These are phyloP conservation scores for Malus hybrid DNA, from an alignment of 331 rosid species.

Conservation along the genomic window DNA sequence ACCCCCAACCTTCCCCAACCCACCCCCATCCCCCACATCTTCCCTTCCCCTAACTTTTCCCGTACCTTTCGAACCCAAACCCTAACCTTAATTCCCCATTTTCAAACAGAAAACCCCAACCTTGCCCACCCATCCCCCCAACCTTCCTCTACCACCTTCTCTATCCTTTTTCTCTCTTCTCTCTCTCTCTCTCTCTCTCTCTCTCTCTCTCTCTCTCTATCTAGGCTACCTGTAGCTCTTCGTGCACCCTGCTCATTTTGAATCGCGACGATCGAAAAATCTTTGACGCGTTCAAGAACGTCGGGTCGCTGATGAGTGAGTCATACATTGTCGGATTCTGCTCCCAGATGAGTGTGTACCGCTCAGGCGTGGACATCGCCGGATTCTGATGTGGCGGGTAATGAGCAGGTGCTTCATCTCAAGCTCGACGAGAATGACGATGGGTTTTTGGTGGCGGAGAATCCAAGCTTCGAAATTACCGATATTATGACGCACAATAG, in stretches of 20 bases:
- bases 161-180: too few species aligned
- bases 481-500: conserved; percentile 75
- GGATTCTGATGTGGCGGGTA: conserved; percentile 57
- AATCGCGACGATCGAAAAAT: conserved; percentile 64
- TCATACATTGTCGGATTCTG: conserved; percentile 65
- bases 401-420: conserved; percentile 63
- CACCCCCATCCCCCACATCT: too few species aligned
- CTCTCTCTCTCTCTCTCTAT: too few species aligned
- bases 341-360: conserved; percentile 71
- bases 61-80: too few species aligned
- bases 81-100: too few species aligned
- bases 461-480: conserved; percentile 50
- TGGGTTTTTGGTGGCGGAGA: conserved; percentile 81
- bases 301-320: conserved; percentile 68
- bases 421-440: conserved; percentile 92
- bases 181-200: too few species aligned
- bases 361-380: conserved; percentile 93
- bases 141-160: too few species aligned
- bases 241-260: conserved; percentile 36
- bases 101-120: too few species aligned
- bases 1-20: too few species aligned
- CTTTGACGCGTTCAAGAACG: conserved; percentile 80
- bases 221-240: too few species aligned
- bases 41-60: too few species aligned
- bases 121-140: too few species aligned